Percentiles rank a stretch among this genome's conserved stretches.
Conservation (phyloP, 106 monocot genomes). For the Dendrobium officinale region DNA sequence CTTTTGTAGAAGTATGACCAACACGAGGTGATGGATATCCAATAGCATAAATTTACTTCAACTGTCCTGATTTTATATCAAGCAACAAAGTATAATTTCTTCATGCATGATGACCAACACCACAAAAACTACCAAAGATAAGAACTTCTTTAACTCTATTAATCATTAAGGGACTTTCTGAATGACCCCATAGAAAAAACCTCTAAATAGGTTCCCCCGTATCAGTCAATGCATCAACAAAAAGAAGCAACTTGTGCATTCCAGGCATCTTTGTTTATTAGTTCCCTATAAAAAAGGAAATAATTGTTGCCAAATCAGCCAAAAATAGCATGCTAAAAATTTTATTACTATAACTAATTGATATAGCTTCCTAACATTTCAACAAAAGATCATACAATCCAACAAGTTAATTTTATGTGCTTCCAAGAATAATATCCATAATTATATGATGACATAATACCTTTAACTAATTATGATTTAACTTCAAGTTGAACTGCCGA, state of each 20-base stretch:
- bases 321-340: conserved; percentile 9
- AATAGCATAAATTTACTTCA: conserved; percentile 35
- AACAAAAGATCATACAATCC: neutral
- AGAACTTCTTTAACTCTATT: conserved; percentile 23
- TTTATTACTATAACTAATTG: neutral
- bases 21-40: conserved; percentile 57
- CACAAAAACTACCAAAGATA: conserved; percentile 95
- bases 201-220: conserved; percentile 68
- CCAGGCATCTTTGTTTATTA: conserved; percentile 38
- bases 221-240: conserved; percentile 26
- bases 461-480: neutral
- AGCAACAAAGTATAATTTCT: conserved; percentile 26
- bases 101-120: conserved; percentile 40
- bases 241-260: conserved; percentile 16
- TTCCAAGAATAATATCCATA: neutral
- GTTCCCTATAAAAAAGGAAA: conserved; percentile 27
- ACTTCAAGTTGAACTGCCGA: neutral
- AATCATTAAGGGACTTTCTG: conserved; percentile 37
- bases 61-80: conserved; percentile 40
- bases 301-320: conserved; percentile 18
- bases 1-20: conserved; percentile 66
- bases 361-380: neutral
- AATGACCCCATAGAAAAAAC: conserved; percentile 86
- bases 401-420: neutral
- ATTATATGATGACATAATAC: neutral